Evolutionary conservation across 2,329 filamentous ascomycete genomes (phyloP).

Genomic region (Acephala macrosclerotiorum): DNA sequence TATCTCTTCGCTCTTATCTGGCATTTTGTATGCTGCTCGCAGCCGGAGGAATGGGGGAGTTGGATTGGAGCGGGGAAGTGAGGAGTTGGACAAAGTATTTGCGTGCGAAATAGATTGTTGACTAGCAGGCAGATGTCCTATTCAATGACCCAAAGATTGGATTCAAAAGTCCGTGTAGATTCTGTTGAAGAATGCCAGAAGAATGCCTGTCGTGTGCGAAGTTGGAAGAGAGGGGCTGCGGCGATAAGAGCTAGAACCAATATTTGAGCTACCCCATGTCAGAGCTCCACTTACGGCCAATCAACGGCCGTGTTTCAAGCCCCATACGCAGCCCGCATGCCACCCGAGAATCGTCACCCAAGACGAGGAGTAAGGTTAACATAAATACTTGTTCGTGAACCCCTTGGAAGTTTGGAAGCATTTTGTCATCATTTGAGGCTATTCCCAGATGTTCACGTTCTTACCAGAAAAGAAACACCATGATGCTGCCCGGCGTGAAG

Average conservation of each 20-base stretch:
- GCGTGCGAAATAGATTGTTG: neutral
- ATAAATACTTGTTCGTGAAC: neutral
- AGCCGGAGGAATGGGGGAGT: neutral
- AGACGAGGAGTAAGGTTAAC: slow-evolving; percentile 4
- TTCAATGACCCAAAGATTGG: neutral
- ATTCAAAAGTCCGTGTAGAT: neutral
- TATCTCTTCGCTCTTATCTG: slow-evolving; percentile 35
- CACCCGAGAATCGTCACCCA: neutral
- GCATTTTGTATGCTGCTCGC: slow-evolving; percentile 27
- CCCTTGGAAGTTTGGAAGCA: neutral
- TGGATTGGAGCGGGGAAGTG: neutral
- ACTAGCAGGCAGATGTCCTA: neutral
- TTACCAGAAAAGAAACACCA: neutral
- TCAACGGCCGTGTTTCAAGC: neutral
- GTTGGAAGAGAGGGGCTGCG: neutral
- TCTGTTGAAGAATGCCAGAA: neutral
- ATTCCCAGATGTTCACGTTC: neutral
- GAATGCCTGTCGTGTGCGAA: slow-evolving; percentile 4
- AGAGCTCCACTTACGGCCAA: slow-evolving; percentile 3
- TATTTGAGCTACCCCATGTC: slow-evolving; percentile 8
- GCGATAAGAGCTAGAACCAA: slow-evolving; percentile 14
- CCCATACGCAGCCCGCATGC: slow-evolving; percentile 3
- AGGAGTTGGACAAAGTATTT: neutral
- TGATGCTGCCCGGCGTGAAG: neutral
- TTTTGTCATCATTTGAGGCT: neutral